Evolutionary conservation across 306 rosid species (phyloP).

Genomic region (Trichosanthes truncata): DNA sequence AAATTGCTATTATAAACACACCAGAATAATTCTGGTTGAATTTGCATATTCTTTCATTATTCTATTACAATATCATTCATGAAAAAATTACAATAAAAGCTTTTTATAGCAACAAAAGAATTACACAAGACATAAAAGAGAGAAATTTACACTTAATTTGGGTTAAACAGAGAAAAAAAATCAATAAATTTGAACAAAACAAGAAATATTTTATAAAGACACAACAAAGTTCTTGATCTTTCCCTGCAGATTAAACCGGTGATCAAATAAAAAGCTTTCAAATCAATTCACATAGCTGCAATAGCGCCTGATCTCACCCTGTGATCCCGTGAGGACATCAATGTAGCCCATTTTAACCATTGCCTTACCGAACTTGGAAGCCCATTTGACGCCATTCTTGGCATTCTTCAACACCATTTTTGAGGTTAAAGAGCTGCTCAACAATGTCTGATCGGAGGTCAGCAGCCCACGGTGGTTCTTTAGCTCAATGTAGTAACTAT

Average conservation of each 20-base stretch:
- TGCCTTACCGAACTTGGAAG: constrained; percentile 20
- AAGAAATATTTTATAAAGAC: neutral
- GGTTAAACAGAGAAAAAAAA: too few relatives aligned
- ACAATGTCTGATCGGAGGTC: constrained; percentile 21
- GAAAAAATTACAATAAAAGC: too few relatives aligned
- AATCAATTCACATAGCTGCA: constrained; percentile 20
- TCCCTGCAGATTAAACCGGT: neutral
- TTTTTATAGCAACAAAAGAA: neutral
- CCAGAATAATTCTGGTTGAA: too few relatives aligned
- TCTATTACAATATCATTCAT: too few relatives aligned
- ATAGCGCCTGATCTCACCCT: constrained; percentile 26
- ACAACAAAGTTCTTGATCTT: neutral
- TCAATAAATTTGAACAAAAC: too few relatives aligned
- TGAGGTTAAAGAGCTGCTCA: constrained; percentile 7
- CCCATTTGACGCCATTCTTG: constrained; percentile 12
- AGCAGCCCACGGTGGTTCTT: constrained; percentile 16
- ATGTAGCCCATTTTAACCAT: constrained; percentile 33
- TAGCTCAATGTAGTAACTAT: constrained; percentile 11
- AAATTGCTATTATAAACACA: too few relatives aligned
- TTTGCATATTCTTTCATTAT: too few relatives aligned
- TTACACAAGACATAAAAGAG: neutral
- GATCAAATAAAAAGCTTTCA: neutral
- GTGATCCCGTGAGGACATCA: constrained; percentile 18
- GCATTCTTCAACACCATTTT: constrained; percentile 19
- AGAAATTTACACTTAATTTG: too few relatives aligned